Evolutionary conservation across 148 eudicot genomes (phyloP).

Genomic region (Rhododendron mucronatum): DNA sequence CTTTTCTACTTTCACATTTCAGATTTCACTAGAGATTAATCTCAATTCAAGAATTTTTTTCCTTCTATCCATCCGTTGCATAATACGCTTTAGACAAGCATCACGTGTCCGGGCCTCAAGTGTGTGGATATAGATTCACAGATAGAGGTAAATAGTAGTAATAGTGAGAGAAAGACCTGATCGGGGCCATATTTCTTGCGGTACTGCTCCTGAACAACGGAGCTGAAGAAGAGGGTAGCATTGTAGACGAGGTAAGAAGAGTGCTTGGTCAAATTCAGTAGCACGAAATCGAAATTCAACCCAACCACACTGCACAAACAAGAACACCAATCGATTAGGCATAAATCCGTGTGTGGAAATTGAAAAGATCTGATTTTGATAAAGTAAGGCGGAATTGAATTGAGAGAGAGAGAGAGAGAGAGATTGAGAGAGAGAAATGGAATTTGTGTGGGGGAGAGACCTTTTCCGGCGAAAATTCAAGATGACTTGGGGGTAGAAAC

Average conservation of each 20-base stretch:
- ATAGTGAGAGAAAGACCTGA: slow-evolving; percentile 31
- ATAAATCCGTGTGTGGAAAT: neutral
- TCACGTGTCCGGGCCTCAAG: neutral
- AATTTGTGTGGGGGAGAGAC: slow-evolving; percentile 18
- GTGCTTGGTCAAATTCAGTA: slow-evolving; percentile 82
- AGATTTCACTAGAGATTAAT: neutral
- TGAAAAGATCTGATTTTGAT: neutral
- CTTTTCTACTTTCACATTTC: neutral
- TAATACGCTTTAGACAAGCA: neutral
- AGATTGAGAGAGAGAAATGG: neutral
- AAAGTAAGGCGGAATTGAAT: neutral
- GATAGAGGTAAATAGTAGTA: neutral
- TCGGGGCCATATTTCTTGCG: slow-evolving; percentile 56
- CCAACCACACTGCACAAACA: slow-evolving; percentile 63
- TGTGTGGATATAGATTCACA: neutral
- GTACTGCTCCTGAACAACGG: slow-evolving; percentile 65
- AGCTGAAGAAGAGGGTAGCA: slow-evolving; percentile 76
- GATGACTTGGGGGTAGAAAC: slow-evolving; percentile 76
- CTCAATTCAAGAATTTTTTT: neutral
- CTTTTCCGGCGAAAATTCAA: slow-evolving; percentile 81
- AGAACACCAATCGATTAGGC: neutral
- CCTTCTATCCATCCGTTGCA: neutral
- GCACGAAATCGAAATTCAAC: slow-evolving; percentile 71
- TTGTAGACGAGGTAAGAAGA: slow-evolving; percentile 74
- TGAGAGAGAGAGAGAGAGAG: neutral